A percentile compares a stretch with the other conserved stretches of the same genome.
These are phyloP conservation scores for Aspergillus arachidicola DNA, from an alignment of 2,329 filamentous ascomycete species.

Conservation along the genomic window DNA sequence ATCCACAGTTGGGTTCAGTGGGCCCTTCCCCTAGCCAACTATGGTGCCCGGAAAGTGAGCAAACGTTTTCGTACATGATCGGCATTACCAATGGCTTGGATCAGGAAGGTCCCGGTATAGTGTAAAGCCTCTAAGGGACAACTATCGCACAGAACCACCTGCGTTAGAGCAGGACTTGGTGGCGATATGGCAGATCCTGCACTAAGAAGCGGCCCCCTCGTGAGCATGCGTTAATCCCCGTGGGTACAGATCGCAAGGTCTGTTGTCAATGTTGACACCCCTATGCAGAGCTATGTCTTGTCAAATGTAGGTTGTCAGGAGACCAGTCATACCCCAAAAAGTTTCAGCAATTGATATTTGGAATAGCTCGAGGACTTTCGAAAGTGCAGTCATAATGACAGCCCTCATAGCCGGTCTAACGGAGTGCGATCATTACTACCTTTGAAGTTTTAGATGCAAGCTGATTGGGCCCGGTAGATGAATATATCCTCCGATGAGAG, in stretches of 20 bases:
- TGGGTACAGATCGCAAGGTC: not conserved
- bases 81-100: not conserved
- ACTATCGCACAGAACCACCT: not conserved
- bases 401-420: not conserved
- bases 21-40: not conserved
- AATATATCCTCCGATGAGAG: no score
- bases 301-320: not conserved
- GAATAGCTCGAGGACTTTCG: not conserved
- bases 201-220: not conserved
- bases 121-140: not conserved
- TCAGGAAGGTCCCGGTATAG: not conserved
- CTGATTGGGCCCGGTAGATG: not conserved
- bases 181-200: not conserved
- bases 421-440: not conserved
- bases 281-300: not conserved
- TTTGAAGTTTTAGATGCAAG: not conserved
- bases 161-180: not conserved
- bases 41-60: not conserved
- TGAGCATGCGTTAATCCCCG: not conserved
- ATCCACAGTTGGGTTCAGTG: not conserved
- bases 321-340: not conserved
- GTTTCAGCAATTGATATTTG: not conserved
- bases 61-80: not conserved
- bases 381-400: not conserved
- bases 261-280: not conserved